phyloP scores from a whole-genome alignment of 176 grass and related monocot genomes.

The Triticum urartu region DNA sequence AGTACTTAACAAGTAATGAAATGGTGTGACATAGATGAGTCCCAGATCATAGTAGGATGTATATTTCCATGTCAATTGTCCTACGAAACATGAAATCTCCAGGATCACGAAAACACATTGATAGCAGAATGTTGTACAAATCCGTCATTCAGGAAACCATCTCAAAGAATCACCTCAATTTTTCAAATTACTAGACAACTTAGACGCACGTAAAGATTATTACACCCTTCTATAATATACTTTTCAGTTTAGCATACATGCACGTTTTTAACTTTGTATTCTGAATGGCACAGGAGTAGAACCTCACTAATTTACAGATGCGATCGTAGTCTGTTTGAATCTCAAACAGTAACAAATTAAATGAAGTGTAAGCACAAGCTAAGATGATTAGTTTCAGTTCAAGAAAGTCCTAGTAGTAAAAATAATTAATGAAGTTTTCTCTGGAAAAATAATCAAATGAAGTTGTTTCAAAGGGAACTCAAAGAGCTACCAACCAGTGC shows the following conservation, averaged over 20 bases:
- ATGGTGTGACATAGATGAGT: no score
- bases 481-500: neutral
- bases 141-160: neutral
- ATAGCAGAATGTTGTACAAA: neutral
- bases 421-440: neutral
- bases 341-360: neutral
- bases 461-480: neutral
- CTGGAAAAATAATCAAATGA: neutral
- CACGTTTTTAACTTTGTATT: neutral
- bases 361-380: neutral
- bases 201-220: no score
- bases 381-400: neutral
- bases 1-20: no score
- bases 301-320: neutral
- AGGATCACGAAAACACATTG: neutral
- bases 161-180: neutral
- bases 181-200: neutral
- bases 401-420: neutral
- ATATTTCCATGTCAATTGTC: no score
- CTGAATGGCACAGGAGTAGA: neutral
- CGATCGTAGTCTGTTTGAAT: neutral
- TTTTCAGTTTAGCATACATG: neutral
- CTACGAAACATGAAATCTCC: no score
- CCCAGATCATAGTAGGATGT: no score
- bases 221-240: no score